Evolutionary conservation across 305 asterid genomes (phyloP).

Genomic region (Caryopteris hybrid): DNA sequence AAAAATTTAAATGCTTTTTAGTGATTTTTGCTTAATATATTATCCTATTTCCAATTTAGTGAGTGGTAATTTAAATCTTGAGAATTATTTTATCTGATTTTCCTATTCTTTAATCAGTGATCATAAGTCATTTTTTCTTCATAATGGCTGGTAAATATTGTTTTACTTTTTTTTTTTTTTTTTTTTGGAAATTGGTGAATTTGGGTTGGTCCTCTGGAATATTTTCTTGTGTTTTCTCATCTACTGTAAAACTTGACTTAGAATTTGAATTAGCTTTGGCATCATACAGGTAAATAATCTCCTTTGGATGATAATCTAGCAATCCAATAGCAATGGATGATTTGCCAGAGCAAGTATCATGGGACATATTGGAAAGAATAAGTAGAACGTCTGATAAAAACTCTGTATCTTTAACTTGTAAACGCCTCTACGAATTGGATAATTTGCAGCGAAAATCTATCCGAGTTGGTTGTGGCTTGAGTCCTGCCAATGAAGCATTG

Average conservation of each 20-base stretch:
- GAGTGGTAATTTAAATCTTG: not conserved
- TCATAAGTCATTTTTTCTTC: not conserved
- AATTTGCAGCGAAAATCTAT: slow-evolving; percentile 49
- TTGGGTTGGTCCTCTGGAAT: not conserved
- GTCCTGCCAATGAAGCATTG: slow-evolving; percentile 60
- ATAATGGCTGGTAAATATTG: not conserved
- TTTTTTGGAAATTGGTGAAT: not conserved
- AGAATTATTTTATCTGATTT: not conserved
- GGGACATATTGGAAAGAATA: slow-evolving; percentile 58
- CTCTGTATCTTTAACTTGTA: slow-evolving; percentile 61
- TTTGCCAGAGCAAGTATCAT: slow-evolving; percentile 62
- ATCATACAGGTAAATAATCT: not conserved
- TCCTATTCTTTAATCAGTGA: not conserved
- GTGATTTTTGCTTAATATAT: not conserved
- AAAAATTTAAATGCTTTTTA: too few species aligned
- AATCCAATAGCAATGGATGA: slow-evolving; percentile 47
- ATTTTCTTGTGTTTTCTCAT: not conserved
- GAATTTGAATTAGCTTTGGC: not conserved
- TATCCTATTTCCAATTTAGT: not conserved
- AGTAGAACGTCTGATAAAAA: slow-evolving; percentile 44
- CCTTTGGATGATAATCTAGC: not conserved
- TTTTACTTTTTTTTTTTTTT: not conserved
- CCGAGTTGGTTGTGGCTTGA: slow-evolving; percentile 72
- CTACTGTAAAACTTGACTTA: not conserved
- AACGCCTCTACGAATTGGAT: slow-evolving; percentile 55